Evolutionary conservation across 129 eudicot genomes (phyloP), one percentile per base, ranked within the genome.

Genomic region (Saussurea involucrata): DNA sequence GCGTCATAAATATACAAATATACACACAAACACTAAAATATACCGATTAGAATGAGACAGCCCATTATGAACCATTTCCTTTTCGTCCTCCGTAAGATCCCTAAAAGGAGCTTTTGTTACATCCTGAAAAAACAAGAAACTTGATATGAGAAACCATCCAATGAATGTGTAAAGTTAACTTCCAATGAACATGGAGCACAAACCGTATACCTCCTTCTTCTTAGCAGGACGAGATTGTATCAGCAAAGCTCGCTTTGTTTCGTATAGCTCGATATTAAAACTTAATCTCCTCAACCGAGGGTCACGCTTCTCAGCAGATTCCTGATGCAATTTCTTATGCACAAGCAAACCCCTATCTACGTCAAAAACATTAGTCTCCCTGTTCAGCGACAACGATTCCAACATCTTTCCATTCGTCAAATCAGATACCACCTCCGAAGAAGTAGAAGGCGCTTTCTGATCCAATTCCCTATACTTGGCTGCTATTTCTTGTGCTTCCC

Each of bases 11-110:
- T 22, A 76, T 1, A 12, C 17, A n/a, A n/a, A 63, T 6, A 6
- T 4, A 71, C 29, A 24, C 73, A 80, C 32, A 44, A 42, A 32
- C 76, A 66, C 44, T 57, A 67, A 71, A 49, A 22, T 9, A 69
- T 86, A 95, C 99, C 96, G 66, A 66, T 72, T 77, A 34, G 84
- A 74, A 70, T 85, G 84, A 46, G 87, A 85, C 1, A 89, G 73
- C 4, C 95, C 99, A 49, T 33, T 77, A 22, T 68, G 7, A 85
- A 92, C 95, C 78, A 85, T 84, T 18, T 66, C 65, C 83, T 66
- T 75, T 66, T 92, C 99, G 61, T 95, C 96, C 63, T 83, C 57
- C 0, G 90, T 80, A 70, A 95, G 99, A 42, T 90, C 90, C 81
- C 66, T 75, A 83, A 91, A 95, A 80, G 90, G 89, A 37, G 92